phyloP scores from a whole-genome alignment of 768 basidiomycete species.

The Suillus subluteus region DNA sequence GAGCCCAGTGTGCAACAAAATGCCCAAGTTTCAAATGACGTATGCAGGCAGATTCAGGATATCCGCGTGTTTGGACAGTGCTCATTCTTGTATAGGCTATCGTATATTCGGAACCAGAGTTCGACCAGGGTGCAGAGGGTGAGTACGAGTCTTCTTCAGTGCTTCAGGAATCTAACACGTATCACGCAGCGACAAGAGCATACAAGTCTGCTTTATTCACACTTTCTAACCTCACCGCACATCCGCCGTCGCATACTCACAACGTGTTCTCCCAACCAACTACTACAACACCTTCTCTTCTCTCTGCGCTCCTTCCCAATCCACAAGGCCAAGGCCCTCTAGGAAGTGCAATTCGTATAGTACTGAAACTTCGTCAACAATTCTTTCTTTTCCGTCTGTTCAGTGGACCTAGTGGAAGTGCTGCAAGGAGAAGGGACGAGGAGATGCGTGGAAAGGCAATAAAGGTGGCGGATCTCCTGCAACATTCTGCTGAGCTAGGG shows the following conservation, averaged over 20 bases:
- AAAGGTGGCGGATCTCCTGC: conserved; percentile 79
- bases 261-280: conserved; percentile 45
- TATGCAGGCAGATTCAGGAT: neutral
- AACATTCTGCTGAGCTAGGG: conserved; percentile 82
- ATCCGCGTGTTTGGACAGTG: neutral
- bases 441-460: conserved; percentile 72
- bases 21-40: conserved; percentile 1
- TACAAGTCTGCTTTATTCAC: conserved; percentile 77
- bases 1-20: neutral
- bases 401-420: conserved; percentile 41
- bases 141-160: conserved; percentile 8
- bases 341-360: conserved; percentile 69
- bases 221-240: conserved; percentile 63
- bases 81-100: conserved; percentile 18
- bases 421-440: conserved; percentile 61
- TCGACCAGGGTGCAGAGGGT: conserved; percentile 60
- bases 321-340: conserved; percentile 79
- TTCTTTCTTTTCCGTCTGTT: conserved; percentile 51
- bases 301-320: conserved; percentile 70
- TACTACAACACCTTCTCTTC: conserved; percentile 50
- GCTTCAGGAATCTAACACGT: conserved; percentile 11
- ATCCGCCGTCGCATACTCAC: conserved; percentile 57
- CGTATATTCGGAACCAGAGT: conserved; percentile 22
- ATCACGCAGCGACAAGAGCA: conserved; percentile 60
- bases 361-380: conserved; percentile 65